Conservation (phyloP, 2,329 filamentous ascomycete genomes). For the Penicillium hesseltinei region DNA sequence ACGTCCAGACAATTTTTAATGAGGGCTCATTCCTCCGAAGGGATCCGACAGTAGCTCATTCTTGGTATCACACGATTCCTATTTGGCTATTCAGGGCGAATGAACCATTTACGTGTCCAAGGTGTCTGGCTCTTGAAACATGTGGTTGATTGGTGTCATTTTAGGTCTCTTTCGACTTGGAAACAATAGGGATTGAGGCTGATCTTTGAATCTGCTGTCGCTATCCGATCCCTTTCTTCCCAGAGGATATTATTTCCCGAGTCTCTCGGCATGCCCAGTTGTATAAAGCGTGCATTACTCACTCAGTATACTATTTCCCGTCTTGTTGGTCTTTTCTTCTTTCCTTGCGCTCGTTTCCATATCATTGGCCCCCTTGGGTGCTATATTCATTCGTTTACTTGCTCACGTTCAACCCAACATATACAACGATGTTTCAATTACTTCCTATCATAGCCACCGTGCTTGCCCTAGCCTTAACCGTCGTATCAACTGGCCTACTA, state of each 20-base stretch:
- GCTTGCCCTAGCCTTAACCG: constrained; percentile 13
- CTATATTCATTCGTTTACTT: background rate
- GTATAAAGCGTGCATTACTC: background rate
- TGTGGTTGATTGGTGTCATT: constrained; percentile 3
- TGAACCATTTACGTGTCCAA: background rate
- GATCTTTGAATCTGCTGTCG: background rate
- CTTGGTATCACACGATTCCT: background rate
- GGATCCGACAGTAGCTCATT: background rate
- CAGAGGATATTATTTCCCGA: no score
- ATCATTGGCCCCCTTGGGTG: no score
- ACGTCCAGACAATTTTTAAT: constrained; percentile 1
- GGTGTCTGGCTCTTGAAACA: constrained; percentile 9
- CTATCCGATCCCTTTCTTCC: background rate
- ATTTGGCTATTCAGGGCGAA: background rate
- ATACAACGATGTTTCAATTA: constrained; percentile 6
- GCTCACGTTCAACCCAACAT: background rate
- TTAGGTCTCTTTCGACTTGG: background rate
- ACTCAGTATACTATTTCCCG: background rate
- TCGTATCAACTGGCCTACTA: constrained; percentile 18
- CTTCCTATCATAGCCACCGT: constrained; percentile 9
- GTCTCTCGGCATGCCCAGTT: background rate
- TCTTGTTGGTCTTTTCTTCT: background rate
- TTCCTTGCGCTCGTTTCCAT: background rate
- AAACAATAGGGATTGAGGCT: background rate
- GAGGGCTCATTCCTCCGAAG: background rate